Percentiles rank a stretch among this genome's conserved stretches.
These are phyloP conservation scores for Dactylonectria estremocensis DNA, from an alignment of 2,329 filamentous ascomycete species.

Conservation along the genomic window DNA sequence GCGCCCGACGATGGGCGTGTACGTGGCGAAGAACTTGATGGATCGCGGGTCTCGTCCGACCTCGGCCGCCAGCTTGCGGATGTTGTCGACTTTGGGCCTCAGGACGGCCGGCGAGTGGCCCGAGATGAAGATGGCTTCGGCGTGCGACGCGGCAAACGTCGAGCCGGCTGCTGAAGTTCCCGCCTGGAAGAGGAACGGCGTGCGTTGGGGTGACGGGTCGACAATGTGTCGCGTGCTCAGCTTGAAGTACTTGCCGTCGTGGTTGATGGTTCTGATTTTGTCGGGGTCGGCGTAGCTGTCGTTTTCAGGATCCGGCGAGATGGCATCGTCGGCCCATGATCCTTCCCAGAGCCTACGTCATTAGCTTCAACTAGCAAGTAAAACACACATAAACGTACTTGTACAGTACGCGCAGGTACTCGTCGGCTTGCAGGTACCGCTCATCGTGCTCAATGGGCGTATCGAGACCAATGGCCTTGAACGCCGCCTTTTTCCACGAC, in stretches of 20 bases:
- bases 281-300: conserved; percentile 72
- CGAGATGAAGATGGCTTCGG: conserved; percentile 73
- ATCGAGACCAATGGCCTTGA: conserved; percentile 74
- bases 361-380: background rate
- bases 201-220: conserved; percentile 70
- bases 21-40: conserved; percentile 69
- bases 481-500: conserved; percentile 65
- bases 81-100: conserved; percentile 65
- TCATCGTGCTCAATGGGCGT: conserved; percentile 73
- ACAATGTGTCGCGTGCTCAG: conserved; percentile 63
- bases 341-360: conserved; percentile 64
- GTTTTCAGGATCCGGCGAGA: conserved; percentile 66
- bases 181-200: conserved; percentile 72
- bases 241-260: conserved; percentile 70
- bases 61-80: conserved; percentile 65
- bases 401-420: conserved; percentile 74
- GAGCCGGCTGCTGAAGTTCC: conserved; percentile 72
- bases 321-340: conserved; percentile 71
- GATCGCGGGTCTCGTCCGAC: conserved; percentile 69
- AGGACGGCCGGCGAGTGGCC: conserved; percentile 66
- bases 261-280: conserved; percentile 73
- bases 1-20: conserved; percentile 64
- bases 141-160: conserved; percentile 70
- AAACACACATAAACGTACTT: conserved; percentile 59
- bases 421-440: conserved; percentile 73